These are phyloP conservation scores for Paramyrothecium roridum DNA, from an alignment of 2,329 filamentous ascomycete genomes.

Conservation along the genomic window DNA sequence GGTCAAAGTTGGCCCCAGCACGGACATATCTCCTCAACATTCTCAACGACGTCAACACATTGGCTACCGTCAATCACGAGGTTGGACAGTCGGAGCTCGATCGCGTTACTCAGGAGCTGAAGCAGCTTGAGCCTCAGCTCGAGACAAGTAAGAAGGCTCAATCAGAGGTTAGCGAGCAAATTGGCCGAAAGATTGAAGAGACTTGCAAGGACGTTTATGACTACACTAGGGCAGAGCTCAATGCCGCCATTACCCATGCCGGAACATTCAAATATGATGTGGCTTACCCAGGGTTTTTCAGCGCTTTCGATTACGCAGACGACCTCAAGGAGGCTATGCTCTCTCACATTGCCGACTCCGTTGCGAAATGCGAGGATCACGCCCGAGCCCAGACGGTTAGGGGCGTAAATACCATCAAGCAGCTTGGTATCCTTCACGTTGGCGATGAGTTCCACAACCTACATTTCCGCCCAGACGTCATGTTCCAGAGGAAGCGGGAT, in stretches of 20 bases:
- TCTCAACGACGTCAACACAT: constrained; percentile 76
- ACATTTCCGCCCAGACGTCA: constrained; percentile 84
- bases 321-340: constrained; percentile 91
- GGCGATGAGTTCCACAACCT: constrained; percentile 84
- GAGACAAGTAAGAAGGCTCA: constrained; percentile 81
- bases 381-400: constrained; percentile 74
- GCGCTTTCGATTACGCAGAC: constrained; percentile 88
- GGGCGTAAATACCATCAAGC: constrained; percentile 84
- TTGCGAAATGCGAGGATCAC: constrained; percentile 77
- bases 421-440: constrained; percentile 82
- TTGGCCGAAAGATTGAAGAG: constrained; percentile 79
- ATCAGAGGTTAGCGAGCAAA: constrained; percentile 73
- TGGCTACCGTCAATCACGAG: constrained; percentile 84
- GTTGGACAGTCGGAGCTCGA: constrained; percentile 83
- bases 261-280: constrained; percentile 78
- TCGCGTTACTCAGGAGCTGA: constrained; percentile 75
- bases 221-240: constrained; percentile 73
- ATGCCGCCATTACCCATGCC: constrained; percentile 70
- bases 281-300: constrained; percentile 80
- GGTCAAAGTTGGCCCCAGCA: constrained; percentile 92
- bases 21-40: constrained; percentile 95
- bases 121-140: constrained; percentile 78
- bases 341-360: constrained; percentile 76
- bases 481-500: constrained; percentile 87
- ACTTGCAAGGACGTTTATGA: constrained; percentile 85